Evolutionary conservation across 139 green algal species (phyloP).

Genomic region (Chlamydomonas incerta): DNA sequence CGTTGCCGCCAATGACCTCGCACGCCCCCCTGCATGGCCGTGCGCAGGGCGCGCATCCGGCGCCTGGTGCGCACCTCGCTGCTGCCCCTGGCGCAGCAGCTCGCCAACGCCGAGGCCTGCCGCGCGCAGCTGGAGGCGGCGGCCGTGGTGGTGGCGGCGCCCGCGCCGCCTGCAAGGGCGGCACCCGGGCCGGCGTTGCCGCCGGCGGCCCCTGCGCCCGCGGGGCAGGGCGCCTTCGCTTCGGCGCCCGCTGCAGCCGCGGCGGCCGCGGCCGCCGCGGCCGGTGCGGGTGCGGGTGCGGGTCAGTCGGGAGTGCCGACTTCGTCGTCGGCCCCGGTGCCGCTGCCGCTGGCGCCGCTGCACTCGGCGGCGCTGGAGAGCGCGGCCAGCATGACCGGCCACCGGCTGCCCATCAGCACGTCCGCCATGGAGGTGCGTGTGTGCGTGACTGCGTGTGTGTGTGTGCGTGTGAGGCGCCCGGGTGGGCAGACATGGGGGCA

Average conservation of each 20-base stretch:
- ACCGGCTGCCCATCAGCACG: constrained; percentile 39
- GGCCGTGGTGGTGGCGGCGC: background rate
- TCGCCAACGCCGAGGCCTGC: constrained; percentile 62
- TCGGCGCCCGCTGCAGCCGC: background rate
- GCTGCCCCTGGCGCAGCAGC: constrained; percentile 56
- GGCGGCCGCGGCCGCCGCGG: background rate
- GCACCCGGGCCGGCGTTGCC: background rate
- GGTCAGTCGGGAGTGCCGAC: too few relatives aligned
- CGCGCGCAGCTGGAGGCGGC: background rate
- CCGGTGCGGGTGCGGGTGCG: too few relatives aligned
- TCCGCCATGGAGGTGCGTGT: background rate
- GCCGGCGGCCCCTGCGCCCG: too few relatives aligned
- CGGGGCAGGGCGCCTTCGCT: background rate
- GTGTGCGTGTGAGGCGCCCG: too few relatives aligned
- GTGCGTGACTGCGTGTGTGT: background rate
- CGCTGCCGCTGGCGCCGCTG: background rate
- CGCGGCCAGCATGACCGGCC: background rate
- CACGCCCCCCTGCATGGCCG: too few relatives aligned
- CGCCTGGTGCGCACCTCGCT: constrained; percentile 57
- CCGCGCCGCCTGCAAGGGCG: background rate
- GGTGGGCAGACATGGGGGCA: background rate
- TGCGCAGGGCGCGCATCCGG: constrained; percentile 7
- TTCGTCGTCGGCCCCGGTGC: too few relatives aligned
- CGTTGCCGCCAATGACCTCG: too few relatives aligned
- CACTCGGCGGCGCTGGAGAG: constrained; percentile 18